These are phyloP conservation scores for Didymella pinodella DNA, from an alignment of 2,329 filamentous ascomycete genomes.

Conservation along the genomic window DNA sequence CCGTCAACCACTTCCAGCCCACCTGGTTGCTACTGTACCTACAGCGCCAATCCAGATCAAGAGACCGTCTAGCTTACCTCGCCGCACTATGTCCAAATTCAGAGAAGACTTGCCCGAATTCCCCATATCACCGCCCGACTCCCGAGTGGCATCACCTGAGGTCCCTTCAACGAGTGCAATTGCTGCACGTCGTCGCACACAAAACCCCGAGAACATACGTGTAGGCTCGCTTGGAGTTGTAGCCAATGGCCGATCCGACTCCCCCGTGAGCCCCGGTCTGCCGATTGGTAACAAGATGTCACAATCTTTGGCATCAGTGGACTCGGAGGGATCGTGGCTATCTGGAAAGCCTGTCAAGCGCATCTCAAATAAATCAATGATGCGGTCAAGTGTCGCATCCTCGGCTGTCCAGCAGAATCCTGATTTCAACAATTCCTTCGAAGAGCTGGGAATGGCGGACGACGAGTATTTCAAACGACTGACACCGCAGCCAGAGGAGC, in stretches of 20 bases:
- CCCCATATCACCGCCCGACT: slow-evolving; percentile 84
- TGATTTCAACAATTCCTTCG: slow-evolving; percentile 67
- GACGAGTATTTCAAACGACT: slow-evolving; percentile 76
- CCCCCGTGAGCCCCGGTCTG: slow-evolving; percentile 50
- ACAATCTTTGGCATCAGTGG: slow-evolving; percentile 89
- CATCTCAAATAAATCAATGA: slow-evolving; percentile 54
- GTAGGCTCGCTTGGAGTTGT: slow-evolving; percentile 36
- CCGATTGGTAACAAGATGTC: slow-evolving; percentile 61
- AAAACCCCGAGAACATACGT: slow-evolving; percentile 45
- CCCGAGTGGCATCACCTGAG: slow-evolving; percentile 80
- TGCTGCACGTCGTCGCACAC: slow-evolving; percentile 52
- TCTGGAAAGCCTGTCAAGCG: slow-evolving; percentile 72
- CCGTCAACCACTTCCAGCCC: slow-evolving; percentile 61
- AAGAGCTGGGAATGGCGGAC: slow-evolving; percentile 71
- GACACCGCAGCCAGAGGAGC: slow-evolving; percentile 57
- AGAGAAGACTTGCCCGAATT: slow-evolving; percentile 89
- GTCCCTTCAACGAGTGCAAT: slow-evolving; percentile 58
- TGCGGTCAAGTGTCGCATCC: slow-evolving; percentile 59
- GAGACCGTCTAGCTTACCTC: slow-evolving; percentile 66
- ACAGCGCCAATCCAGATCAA: slow-evolving; percentile 52
- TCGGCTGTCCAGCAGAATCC: slow-evolving; percentile 55
- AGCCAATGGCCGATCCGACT: slow-evolving; percentile 51
- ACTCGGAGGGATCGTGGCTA: slow-evolving; percentile 96
- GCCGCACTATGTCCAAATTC: slow-evolving; percentile 88
- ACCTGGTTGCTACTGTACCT: slow-evolving; percentile 54